Conservation (phyloP, 352 stramenopile species). For the Phytopythium montanum region DNA sequence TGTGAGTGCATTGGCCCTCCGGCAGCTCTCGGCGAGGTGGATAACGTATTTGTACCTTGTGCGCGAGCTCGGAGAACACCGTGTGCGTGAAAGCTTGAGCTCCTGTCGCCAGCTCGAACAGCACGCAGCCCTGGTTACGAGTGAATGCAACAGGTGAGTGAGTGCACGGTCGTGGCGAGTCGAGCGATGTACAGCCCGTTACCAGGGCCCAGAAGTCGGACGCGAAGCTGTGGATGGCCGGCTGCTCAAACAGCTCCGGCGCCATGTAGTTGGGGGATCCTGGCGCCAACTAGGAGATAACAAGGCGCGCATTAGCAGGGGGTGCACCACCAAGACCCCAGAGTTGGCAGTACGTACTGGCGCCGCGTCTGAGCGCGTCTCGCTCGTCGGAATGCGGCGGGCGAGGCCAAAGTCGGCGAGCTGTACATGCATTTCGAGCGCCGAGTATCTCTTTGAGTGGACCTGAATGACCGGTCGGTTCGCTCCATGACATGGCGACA, state of each 20-base stretch:
- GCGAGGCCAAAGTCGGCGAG: conserved; percentile 89
- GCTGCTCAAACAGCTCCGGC: conserved; percentile 86
- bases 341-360: conserved; percentile 23
- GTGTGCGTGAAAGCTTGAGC: conserved; percentile 67
- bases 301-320: background rate
- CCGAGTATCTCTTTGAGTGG: background rate
- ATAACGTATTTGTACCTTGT: conserved; percentile 34
- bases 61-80: conserved; percentile 65
- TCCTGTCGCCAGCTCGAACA: conserved; percentile 74
- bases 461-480: background rate
- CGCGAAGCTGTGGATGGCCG: conserved; percentile 84
- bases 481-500: background rate
- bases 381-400: conserved; percentile 67
- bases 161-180: background rate
- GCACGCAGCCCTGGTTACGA: conserved; percentile 56
- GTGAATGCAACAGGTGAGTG: background rate
- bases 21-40: background rate
- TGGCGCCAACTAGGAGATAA: conserved; percentile 33
- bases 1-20: background rate
- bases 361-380: conserved; percentile 16
- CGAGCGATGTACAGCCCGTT: background rate
- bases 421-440: conserved; percentile 18
- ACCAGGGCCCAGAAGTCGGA: conserved; percentile 89
- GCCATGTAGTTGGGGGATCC: conserved; percentile 92
- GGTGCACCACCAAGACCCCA: background rate